phyloP scores from a whole-genome alignment of 2,329 filamentous ascomycete species.

The Lecanicillium sp. region DNA sequence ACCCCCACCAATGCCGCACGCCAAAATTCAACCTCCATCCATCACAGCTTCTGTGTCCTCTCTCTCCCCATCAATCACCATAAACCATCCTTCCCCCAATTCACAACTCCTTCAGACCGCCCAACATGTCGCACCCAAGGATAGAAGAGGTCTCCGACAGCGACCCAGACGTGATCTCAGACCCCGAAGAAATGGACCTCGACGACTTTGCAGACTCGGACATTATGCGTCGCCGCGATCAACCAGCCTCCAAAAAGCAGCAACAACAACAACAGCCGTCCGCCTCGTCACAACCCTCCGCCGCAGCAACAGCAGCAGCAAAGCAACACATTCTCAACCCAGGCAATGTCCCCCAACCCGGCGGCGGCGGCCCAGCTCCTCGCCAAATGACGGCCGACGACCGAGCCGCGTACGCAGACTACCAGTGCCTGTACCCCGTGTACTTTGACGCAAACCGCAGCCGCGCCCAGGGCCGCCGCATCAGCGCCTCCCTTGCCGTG shows the following conservation, averaged over 20 bases:
- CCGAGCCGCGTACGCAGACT: conserved; percentile 58
- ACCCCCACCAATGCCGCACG: conserved; percentile 4
- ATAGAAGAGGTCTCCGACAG: conserved; percentile 90
- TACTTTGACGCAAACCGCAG: conserved; percentile 81
- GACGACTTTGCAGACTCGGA: conserved; percentile 51
- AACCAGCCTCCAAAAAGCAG: conserved; percentile 24
- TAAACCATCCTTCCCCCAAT: neutral
- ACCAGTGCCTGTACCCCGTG: conserved; percentile 85
- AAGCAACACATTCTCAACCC: conserved; percentile 20
- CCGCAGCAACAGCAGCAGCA: conserved; percentile 17
- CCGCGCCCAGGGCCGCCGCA: conserved; percentile 73
- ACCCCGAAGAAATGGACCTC: conserved; percentile 83
- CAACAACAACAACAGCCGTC: conserved; percentile 16
- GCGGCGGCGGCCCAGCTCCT: conserved; percentile 15
- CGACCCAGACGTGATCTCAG: conserved; percentile 57
- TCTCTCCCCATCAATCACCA: conserved; percentile 1
- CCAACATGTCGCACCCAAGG: conserved; percentile 70
- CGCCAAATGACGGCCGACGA: conserved; percentile 29
- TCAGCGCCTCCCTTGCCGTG: conserved; percentile 64
- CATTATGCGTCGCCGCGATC: conserved; percentile 40
- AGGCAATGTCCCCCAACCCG: conserved; percentile 1
- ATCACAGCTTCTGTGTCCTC: conserved; percentile 2
- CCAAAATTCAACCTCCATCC: conserved; percentile 5
- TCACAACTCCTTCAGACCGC: neutral
- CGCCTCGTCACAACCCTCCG: conserved; percentile 17